A percentile compares a stretch with the other conserved stretches of the same genome.
phyloP scores from a whole-genome alignment of 805 yeast species.

The Torulaspora microellipsoides region DNA sequence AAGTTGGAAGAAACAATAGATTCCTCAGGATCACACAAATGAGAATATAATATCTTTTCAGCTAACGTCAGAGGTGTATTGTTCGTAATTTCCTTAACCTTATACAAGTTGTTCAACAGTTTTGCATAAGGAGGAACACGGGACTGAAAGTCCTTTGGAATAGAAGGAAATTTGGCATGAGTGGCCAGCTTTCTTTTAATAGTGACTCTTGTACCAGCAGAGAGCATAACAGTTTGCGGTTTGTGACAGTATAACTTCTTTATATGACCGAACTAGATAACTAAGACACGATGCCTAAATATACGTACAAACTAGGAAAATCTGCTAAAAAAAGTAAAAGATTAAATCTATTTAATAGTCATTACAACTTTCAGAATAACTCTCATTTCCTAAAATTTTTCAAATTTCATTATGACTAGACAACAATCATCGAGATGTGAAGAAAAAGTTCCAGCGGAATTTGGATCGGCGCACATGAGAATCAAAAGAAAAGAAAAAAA shows the following conservation, averaged over 20 bases:
- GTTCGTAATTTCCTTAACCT: slow-evolving; percentile 61
- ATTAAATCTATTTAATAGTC: too few relatives aligned
- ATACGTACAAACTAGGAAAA: too few relatives aligned
- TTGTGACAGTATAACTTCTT: too few relatives aligned
- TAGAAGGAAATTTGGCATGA: slow-evolving; percentile 25
- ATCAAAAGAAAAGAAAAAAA: slow-evolving; percentile 1
- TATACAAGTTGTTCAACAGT: slow-evolving; percentile 56
- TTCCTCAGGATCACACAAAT: slow-evolving; percentile 83
- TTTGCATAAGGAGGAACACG: slow-evolving; percentile 88
- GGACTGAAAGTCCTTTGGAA: slow-evolving; percentile 58
- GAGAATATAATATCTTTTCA: slow-evolving; percentile 91
- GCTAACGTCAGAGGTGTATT: slow-evolving; percentile 84
- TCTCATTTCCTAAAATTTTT: too few relatives aligned
- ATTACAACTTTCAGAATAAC: too few relatives aligned
- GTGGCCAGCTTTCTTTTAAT: slow-evolving; percentile 25
- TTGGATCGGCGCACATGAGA: background rate
- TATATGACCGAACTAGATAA: too few relatives aligned
- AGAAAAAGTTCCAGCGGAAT: slow-evolving; percentile 12
- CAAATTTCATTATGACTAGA: too few relatives aligned
- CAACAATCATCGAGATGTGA: too few relatives aligned
- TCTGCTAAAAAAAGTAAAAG: too few relatives aligned
- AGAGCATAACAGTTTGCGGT: slow-evolving; percentile 17
- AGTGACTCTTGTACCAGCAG: slow-evolving; percentile 19
- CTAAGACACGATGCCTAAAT: too few relatives aligned
- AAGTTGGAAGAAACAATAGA: slow-evolving; percentile 53